These are phyloP conservation scores for Botryosphaeria dothidea DNA, from an alignment of 2,329 filamentous ascomycete species.

Conservation along the genomic window DNA sequence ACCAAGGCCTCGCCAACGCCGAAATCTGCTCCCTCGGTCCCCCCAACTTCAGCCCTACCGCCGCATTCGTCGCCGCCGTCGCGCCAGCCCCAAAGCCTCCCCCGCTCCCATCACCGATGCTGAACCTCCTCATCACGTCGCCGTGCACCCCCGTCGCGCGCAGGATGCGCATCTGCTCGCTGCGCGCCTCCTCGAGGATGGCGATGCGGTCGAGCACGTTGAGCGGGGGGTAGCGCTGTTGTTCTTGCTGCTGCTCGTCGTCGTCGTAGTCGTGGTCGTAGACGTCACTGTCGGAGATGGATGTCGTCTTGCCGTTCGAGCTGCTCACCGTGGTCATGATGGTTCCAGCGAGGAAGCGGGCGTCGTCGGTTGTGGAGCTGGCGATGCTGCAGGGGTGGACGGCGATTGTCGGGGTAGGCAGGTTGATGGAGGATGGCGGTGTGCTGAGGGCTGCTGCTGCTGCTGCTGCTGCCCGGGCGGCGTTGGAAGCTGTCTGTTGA, in stretches of 20 bases:
- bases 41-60: neutral
- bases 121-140: neutral
- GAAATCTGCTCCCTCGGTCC: slow-evolving; percentile 10
- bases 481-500: too few species aligned
- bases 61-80: neutral
- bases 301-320: too few species aligned
- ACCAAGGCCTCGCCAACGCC: slow-evolving; percentile 8
- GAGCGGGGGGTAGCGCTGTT: neutral
- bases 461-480: too few species aligned
- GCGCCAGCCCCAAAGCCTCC: neutral
- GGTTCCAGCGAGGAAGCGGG: neutral
- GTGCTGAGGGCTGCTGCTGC: neutral
- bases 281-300: too few species aligned
- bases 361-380: too few species aligned
- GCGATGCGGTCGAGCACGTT: slow-evolving; percentile 7
- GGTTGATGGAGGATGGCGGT: neutral
- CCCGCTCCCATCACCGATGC: neutral
- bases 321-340: neutral
- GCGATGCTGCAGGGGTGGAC: neutral
- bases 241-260: neutral
- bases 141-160: neutral
- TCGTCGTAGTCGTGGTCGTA: neutral
- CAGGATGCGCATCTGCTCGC: neutral
- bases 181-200: slow-evolving; percentile 9
- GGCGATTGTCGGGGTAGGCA: neutral